These are phyloP conservation scores for Myriosclerotinia duriaeana DNA, from an alignment of 2,329 filamentous ascomycete species.

Conservation along the genomic window DNA sequence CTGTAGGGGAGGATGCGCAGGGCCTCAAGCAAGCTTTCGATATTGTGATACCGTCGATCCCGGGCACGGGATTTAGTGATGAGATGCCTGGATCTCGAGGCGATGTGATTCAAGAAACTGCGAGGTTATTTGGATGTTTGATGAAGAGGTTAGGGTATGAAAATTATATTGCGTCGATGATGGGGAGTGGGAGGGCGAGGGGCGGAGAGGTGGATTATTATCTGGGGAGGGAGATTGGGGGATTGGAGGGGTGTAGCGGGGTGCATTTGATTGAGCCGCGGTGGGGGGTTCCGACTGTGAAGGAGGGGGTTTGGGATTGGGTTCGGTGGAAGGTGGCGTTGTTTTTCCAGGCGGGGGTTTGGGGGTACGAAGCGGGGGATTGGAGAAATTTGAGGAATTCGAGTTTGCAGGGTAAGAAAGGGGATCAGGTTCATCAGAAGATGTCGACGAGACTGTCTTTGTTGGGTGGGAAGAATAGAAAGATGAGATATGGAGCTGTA, in stretches of 20 bases:
- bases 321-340: slow-evolving; percentile 57
- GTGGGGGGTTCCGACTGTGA: slow-evolving; percentile 50
- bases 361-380: slow-evolving; percentile 57
- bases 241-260: slow-evolving; percentile 55
- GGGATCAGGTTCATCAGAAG: not conserved
- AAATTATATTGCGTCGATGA: slow-evolving; percentile 57
- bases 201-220: slow-evolving; percentile 54
- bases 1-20: not conserved
- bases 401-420: slow-evolving; percentile 2
- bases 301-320: slow-evolving; percentile 50
- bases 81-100: slow-evolving; percentile 45
- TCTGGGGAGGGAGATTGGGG: slow-evolving; percentile 50
- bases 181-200: slow-evolving; percentile 49
- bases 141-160: slow-evolving; percentile 62
- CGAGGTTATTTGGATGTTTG: slow-evolving; percentile 55
- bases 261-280: slow-evolving; percentile 61
- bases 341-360: slow-evolving; percentile 49
- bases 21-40: slow-evolving; percentile 56
- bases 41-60: slow-evolving; percentile 64
- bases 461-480: slow-evolving; percentile 13
- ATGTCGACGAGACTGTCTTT: slow-evolving; percentile 23
- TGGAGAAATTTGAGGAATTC: slow-evolving; percentile 48
- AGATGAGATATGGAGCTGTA: slow-evolving; percentile 25
- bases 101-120: slow-evolving; percentile 51
- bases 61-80: slow-evolving; percentile 67